phyloP scores from a whole-genome alignment of 352 stramenopile genomes.

The Globisporangium cederbergense region DNA sequence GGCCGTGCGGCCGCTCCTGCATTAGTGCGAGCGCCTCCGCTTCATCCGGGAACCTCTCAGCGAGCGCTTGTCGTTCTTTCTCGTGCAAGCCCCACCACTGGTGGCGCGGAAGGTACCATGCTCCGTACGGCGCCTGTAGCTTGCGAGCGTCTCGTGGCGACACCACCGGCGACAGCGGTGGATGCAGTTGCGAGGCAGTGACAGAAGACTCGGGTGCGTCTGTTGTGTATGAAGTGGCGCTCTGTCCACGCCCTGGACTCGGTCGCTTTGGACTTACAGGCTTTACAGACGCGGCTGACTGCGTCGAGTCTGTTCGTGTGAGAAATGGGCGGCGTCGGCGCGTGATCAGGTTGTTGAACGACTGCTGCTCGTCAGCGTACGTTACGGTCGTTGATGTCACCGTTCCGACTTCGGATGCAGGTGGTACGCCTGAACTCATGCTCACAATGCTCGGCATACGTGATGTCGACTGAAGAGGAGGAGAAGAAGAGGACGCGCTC shows the following conservation, averaged over 20 bases:
- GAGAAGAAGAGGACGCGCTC: neutral
- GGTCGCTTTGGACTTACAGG: neutral
- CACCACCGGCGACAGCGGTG: slow-evolving; percentile 5
- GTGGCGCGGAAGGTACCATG: slow-evolving; percentile 52
- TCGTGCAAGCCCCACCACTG: slow-evolving; percentile 52
- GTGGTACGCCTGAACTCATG: neutral
- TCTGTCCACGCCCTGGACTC: neutral
- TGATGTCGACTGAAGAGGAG: neutral
- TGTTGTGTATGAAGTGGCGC: neutral
- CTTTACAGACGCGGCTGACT: neutral
- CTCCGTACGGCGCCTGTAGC: slow-evolving; percentile 34
- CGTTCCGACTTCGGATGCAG: neutral
- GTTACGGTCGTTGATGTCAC: neutral
- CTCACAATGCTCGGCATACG: neutral
- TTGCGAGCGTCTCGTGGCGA: slow-evolving; percentile 13
- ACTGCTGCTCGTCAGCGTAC: slow-evolving; percentile 10
- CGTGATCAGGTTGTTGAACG: slow-evolving; percentile 10
- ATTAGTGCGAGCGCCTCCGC: neutral
- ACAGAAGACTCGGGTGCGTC: neutral
- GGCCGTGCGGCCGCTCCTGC: neutral
- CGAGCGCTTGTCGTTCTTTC: slow-evolving; percentile 28
- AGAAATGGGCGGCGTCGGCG: slow-evolving; percentile 5
- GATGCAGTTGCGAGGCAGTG: neutral
- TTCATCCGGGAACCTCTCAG: slow-evolving; percentile 23
- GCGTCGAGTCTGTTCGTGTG: slow-evolving; percentile 2